A percentile compares a stretch with the other conserved stretches of the same genome.
phyloP scores from a whole-genome alignment of 371 early-diverging fungal genomes.

The Apophysomyces variabilis region DNA sequence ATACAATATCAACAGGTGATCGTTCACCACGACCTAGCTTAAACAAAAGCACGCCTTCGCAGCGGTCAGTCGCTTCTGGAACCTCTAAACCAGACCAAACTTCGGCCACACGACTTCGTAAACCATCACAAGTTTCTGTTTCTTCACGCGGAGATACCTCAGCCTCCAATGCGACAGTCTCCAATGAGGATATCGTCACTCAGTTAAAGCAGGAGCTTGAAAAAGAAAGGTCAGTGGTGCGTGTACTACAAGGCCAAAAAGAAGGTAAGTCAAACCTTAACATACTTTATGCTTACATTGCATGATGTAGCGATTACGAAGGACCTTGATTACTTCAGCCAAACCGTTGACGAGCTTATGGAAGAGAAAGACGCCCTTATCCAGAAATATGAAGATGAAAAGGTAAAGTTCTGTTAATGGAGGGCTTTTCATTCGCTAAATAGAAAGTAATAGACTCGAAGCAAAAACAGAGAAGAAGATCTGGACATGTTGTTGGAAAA shows the following conservation, averaged over 20 bases:
- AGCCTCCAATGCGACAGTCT: constrained; percentile 1
- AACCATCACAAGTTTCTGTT: constrained; percentile 10
- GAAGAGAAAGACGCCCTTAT: constrained; percentile 34
- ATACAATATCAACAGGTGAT: not conserved
- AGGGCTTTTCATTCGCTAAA: constrained; percentile 6
- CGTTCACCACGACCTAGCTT: not conserved
- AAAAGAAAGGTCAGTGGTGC: constrained; percentile 42
- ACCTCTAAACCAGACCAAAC: constrained; percentile 12
- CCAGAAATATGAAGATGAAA: constrained; percentile 36
- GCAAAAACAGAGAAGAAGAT: constrained; percentile 17
- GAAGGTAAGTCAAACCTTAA: constrained; percentile 31
- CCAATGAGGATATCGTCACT: constrained; percentile 4
- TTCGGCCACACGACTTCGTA: constrained; percentile 14
- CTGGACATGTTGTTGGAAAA: constrained; percentile 14
- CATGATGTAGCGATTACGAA: constrained; percentile 35
- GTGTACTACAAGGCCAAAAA: constrained; percentile 49
- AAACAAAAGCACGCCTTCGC: constrained; percentile 8
- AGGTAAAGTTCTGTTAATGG: constrained; percentile 17
- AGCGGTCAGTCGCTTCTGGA: constrained; percentile 23
- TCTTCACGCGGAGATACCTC: not conserved
- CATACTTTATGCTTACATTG: not conserved
- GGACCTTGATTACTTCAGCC: constrained; percentile 40
- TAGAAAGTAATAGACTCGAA: not conserved
- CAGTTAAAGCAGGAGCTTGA: constrained; percentile 26
- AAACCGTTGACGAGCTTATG: constrained; percentile 32